These are phyloP conservation scores for Pezicula rhizophila DNA, from an alignment of 2,329 filamentous ascomycete species.

Conservation along the genomic window DNA sequence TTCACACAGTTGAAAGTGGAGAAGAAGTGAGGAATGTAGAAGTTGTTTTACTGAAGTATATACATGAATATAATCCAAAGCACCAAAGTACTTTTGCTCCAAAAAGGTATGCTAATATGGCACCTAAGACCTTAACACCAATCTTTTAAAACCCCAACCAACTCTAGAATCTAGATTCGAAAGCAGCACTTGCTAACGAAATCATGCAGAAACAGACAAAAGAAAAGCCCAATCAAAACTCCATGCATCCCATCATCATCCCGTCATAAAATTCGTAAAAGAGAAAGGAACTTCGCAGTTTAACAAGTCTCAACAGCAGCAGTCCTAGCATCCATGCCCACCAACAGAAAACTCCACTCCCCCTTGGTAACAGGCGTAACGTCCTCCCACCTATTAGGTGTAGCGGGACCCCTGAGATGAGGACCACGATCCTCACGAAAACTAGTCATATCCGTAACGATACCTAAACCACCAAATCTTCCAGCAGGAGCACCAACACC, in stretches of 20 bases:
- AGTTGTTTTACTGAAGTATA: no score
- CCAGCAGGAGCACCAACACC: no score
- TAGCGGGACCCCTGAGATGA: slow-evolving; percentile 40
- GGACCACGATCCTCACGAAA: slow-evolving; percentile 20
- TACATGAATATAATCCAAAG: no score
- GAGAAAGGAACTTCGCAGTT: background rate
- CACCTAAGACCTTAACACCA: no score
- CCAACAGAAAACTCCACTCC: slow-evolving; percentile 57
- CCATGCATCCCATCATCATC: no score
- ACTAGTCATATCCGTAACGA: background rate
- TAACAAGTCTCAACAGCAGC: slow-evolving; percentile 48
- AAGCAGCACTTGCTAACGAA: slow-evolving; percentile 28
- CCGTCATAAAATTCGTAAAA: background rate
- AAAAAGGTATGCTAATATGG: no score
- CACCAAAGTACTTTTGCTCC: no score
- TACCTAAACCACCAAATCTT: no score
- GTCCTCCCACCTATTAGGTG: slow-evolving; percentile 55
- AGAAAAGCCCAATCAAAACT: background rate
- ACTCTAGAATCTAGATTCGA: slow-evolving; percentile 6
- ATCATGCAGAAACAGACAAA: background rate
- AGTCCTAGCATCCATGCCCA: slow-evolving; percentile 37
- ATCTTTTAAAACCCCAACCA: no score
- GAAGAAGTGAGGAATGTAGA: no score
- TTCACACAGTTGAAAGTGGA: no score
- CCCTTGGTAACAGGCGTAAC: slow-evolving; percentile 56